Percentiles rank a stretch among this genome's conserved stretches.
Evolutionary conservation across 2,329 filamentous ascomycete species (phyloP).

Genomic region (Alternaria sp.): DNA sequence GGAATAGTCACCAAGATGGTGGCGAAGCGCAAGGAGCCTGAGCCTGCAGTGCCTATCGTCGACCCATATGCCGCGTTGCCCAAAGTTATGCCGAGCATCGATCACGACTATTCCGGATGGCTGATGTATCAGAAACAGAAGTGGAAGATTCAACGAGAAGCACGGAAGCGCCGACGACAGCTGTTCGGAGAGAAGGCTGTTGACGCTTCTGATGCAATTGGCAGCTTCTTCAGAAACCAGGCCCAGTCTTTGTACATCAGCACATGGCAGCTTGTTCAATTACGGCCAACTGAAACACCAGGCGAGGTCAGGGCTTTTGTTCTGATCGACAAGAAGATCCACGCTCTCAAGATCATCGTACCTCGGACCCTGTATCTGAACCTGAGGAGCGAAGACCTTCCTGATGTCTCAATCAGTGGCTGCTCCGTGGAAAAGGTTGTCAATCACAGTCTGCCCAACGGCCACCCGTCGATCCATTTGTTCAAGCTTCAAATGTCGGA

Average conservation of each 20-base stretch:
- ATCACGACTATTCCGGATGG: conserved; percentile 87
- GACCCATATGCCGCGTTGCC: conserved; percentile 88
- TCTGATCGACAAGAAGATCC: conserved; percentile 91
- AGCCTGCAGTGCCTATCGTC: conserved; percentile 62
- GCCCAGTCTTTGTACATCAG: conserved; percentile 89
- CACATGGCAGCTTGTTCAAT: conserved; percentile 93
- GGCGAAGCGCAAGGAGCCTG: conserved; percentile 60
- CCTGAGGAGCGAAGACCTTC: conserved; percentile 84
- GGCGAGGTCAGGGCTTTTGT: conserved; percentile 90
- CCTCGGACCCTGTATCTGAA: conserved; percentile 92
- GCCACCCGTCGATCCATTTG: conserved; percentile 90
- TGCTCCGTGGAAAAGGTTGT: conserved; percentile 94
- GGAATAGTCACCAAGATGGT: conserved; percentile 56
- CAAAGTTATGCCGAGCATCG: conserved; percentile 82
- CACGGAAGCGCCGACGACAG: conserved; percentile 83
- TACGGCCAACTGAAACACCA: conserved; percentile 81
- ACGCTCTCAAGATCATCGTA: conserved; percentile 87
- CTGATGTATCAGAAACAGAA: conserved; percentile 96
- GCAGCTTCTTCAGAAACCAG: conserved; percentile 86
- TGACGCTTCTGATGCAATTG: conserved; percentile 68
- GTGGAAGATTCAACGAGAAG: conserved; percentile 97
- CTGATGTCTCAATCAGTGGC: conserved; percentile 84
- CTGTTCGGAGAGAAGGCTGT: conserved; percentile 86
- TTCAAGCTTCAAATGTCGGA: conserved; percentile 94
- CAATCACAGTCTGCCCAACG: conserved; percentile 91